A percentile compares a stretch with the other conserved stretches of the same genome.
Evolutionary conservation across 2,329 filamentous ascomycete species (phyloP).

Genomic region (Fusarium clavum): DNA sequence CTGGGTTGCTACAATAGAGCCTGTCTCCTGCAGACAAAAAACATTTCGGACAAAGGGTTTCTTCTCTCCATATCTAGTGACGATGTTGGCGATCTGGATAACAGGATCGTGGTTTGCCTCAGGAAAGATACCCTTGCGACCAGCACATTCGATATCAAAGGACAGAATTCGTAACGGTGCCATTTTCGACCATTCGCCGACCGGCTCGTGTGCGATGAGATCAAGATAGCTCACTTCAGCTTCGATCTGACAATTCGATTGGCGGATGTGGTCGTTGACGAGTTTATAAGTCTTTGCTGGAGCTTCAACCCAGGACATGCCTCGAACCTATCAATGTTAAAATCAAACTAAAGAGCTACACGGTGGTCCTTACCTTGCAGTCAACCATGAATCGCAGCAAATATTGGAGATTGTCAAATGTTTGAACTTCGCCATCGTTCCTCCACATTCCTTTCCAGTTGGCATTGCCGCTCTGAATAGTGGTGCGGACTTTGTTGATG

Average conservation of each 20-base stretch:
- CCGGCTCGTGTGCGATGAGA: slow-evolving; percentile 85
- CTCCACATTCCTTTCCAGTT: slow-evolving; percentile 96
- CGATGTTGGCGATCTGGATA: slow-evolving; percentile 97
- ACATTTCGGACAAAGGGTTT: slow-evolving; percentile 98
- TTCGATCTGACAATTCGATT: slow-evolving; percentile 97
- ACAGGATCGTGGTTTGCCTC: slow-evolving; percentile 92
- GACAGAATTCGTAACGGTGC: slow-evolving; percentile 92
- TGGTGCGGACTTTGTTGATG: slow-evolving; percentile 79
- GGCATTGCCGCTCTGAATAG: slow-evolving; percentile 79
- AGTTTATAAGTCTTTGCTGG: slow-evolving; percentile 79
- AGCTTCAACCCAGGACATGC: slow-evolving; percentile 98
- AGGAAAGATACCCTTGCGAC: slow-evolving; percentile 96
- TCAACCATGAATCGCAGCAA: slow-evolving; percentile 98
- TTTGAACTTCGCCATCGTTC: slow-evolving; percentile 77
- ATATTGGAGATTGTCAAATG: slow-evolving; percentile 97
- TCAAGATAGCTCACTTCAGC: slow-evolving; percentile 85
- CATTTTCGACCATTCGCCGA: slow-evolving; percentile 98
- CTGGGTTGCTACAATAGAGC: slow-evolving; percentile 93
- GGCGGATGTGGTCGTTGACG: slow-evolving; percentile 72
- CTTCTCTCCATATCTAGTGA: slow-evolving; percentile 92
- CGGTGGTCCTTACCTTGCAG: slow-evolving; percentile 72
- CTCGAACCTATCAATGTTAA: slow-evolving; percentile 71
- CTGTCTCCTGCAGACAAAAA: slow-evolving; percentile 93
- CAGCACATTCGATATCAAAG: slow-evolving; percentile 98
- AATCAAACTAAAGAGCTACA: neutral